Base-by-base conservation (phyloP, 1,284 basidiomycete species). In the Tetrapyrgos nigripes region DNA sequence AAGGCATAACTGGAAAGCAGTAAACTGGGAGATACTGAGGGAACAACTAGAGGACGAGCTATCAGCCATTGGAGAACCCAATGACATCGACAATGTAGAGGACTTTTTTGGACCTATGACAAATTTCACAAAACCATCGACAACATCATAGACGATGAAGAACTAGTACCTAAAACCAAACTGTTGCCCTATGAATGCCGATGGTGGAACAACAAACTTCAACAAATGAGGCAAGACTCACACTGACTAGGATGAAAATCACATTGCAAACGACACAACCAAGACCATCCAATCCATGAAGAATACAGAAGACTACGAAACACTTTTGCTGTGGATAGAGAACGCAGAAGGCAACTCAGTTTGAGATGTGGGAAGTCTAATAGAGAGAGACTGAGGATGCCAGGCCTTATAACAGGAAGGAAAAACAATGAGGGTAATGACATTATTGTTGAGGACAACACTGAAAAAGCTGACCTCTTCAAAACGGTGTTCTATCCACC, bases 171-270 rank as follows among this genome's bases (percentile, higher is more conserved):
- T 0, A 8, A 55, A 0, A 48, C 62, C 0, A 62, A 64, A 9
- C 70, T 66, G 1, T 52, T 37, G 1, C 70, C 67, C 10, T 59
- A 70, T 53, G 48, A 62, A 0, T 68, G 67, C 45, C 40, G 66
- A 21, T 76, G 72, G 74, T 75, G 72, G 73, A 72, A 55, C 26
- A 44, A 40, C 0, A 66, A 71, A 1, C 63, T 75, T 0, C 27
- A 55, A 2, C 17, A 50, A 17, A 27, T 69, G 14, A 33, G 26
- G 1, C 40, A 57, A 9, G n/a, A 26, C n/a, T 53, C 64, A 2
- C 57, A 64, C 19, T 58, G 60, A 53, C 60, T 71, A 9, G 59
- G 63, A 10, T 13, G 54, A 1, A 8, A 53, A 17, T 48, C 68
- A 1, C 61, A 62, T n/a, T 24, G 55, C 8, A 51, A 53, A 13